These are phyloP conservation scores for Cladophialophora chaetospira DNA, from an alignment of 2,329 filamentous ascomycete species.

Conservation along the genomic window DNA sequence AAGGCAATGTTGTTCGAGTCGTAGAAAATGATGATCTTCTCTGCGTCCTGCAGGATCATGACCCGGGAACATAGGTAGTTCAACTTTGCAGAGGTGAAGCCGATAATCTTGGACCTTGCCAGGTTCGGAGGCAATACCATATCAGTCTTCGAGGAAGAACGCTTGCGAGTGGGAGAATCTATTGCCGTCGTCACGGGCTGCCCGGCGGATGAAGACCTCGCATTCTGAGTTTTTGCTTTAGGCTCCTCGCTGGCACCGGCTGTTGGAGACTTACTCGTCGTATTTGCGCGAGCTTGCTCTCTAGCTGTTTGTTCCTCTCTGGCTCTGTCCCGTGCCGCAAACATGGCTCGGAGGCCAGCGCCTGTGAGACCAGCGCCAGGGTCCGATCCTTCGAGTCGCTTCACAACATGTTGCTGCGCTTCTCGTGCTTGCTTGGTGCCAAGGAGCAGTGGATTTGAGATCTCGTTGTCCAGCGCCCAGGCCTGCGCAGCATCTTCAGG, in stretches of 20 bases:
- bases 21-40: constrained; percentile 93
- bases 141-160: constrained; percentile 56
- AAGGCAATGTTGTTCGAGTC: constrained; percentile 84
- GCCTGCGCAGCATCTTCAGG: constrained; percentile 60
- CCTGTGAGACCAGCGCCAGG: constrained; percentile 45
- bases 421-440: constrained; percentile 59
- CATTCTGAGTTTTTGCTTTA: constrained; percentile 26
- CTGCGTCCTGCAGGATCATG: constrained; percentile 64
- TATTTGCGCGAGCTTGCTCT: constrained; percentile 10
- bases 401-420: constrained; percentile 57
- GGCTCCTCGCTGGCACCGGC: constrained; percentile 25
- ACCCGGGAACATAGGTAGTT: constrained; percentile 81
- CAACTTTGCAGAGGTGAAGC: constrained; percentile 82
- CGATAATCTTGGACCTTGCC: constrained; percentile 64
- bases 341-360: constrained; percentile 43
- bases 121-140: constrained; percentile 53
- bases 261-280: constrained; percentile 17
- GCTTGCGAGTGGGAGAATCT: constrained; percentile 2
- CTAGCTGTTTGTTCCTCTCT: constrained; percentile 22
- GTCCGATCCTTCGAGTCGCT: constrained; percentile 39
- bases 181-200: neutral
- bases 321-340: constrained; percentile 32
- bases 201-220: constrained; percentile 11
- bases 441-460: constrained; percentile 53
- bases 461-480: constrained; percentile 67